Base-by-base conservation (phyloP, 768 basidiomycete genomes). In the Tylopilus subfusipes region DNA sequence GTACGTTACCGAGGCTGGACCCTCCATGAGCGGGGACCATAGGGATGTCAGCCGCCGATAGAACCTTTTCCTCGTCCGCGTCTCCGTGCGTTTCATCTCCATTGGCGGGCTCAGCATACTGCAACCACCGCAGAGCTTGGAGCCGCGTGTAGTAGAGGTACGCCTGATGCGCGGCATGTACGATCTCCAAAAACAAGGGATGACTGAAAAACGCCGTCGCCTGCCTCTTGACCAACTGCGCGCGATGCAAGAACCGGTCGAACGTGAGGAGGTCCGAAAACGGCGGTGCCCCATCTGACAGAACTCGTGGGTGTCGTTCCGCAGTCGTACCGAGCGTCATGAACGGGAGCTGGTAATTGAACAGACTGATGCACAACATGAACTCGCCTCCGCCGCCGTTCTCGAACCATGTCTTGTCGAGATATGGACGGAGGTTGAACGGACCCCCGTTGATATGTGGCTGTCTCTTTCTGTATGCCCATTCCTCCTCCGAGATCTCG, bases 401-500 rank as follows among this genome's bases (percentile, higher is more conserved):
- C 6, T 70, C 56, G 48, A 71, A 69, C 82, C 82, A 82, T 5
- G 72, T 60, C 24, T 64, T 56, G 60, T 81, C 75, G 24, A 83
- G 73, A 56, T 75, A 76, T 8, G 78, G 76, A 2, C 83, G 72
- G 38, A 82, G 52, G 63, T 78, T 83, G 21, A 81, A 57, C n/a
- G 81, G 82, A 14, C 30, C 42, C 3, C 19, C 24, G 9, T 10
- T 22, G 5, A 52, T 18, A 30, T 30, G 19, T 0, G 52, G 44
- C 11, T 52, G 52, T 19, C 34, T 38, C 52, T 39, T 44, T 22
- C 52, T 25, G 27, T 39, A 30, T 11, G 2, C 27, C 52, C 52
- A 46, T 45, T 52, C 44, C 12, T 38, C 34, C 27, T 52, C 36
- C 1, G 40, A 24, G 44, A 85, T 78, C 18, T 79, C 71, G 2